A percentile compares a stretch with the other conserved stretches of the same genome.
Evolutionary conservation across 1,139 yeast genomes (phyloP).

Genomic region (Magnusiomyces paraingens): DNA sequence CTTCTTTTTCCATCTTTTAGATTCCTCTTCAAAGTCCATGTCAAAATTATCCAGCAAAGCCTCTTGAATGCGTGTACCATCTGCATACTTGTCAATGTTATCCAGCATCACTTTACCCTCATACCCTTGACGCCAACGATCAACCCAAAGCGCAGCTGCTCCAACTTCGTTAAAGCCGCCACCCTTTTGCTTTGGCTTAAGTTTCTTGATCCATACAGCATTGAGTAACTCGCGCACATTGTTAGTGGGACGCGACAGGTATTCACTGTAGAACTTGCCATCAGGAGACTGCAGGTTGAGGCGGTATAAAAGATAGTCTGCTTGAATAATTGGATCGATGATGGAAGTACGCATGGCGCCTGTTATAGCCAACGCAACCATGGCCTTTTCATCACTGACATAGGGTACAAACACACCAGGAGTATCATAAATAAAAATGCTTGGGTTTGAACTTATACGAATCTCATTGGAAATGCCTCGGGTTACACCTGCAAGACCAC

Average conservation of each 20-base stretch:
- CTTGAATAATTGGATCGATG: constrained; percentile 78
- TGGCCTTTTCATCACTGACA: constrained; percentile 57
- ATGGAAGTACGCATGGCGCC: constrained; percentile 70
- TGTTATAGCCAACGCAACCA: constrained; percentile 67
- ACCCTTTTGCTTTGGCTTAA: constrained; percentile 29
- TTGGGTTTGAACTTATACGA: constrained; percentile 54
- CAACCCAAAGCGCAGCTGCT: constrained; percentile 63
- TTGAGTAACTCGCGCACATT: constrained; percentile 55
- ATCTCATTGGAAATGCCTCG: constrained; percentile 73
- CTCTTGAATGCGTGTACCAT: constrained; percentile 22
- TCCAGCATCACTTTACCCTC: constrained; percentile 36
- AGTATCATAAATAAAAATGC: constrained; percentile 73
- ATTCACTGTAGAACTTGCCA: constrained; percentile 35
- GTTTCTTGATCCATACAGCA: constrained; percentile 35
- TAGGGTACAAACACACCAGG: constrained; percentile 90
- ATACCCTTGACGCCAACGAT: constrained; percentile 59
- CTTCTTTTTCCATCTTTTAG: constrained; percentile 18
- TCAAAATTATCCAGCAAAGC: constrained; percentile 22
- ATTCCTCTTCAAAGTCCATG: constrained; percentile 22
- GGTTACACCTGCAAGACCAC: constrained; percentile 90
- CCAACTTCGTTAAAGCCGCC: constrained; percentile 49
- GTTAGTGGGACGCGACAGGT: constrained; percentile 63
- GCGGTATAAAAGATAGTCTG: constrained; percentile 73
- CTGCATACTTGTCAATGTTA: constrained; percentile 23
- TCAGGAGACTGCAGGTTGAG: constrained; percentile 44